Conservation (phyloP, 2,329 filamentous ascomycete species). For the Talaromyces islandicus region DNA sequence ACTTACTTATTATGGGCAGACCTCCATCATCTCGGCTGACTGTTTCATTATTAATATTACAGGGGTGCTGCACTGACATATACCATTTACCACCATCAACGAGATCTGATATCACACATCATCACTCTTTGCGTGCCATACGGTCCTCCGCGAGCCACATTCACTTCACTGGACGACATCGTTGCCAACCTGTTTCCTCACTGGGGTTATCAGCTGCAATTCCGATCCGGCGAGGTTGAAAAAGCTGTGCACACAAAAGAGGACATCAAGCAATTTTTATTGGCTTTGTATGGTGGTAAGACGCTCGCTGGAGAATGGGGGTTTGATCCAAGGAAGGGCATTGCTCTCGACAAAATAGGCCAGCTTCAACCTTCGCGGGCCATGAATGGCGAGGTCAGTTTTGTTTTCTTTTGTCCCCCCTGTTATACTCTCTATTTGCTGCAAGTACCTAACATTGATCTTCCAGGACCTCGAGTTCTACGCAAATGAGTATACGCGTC, state of each 20-base stretch:
- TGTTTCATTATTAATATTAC: not conserved
- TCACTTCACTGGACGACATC: constrained; percentile 53
- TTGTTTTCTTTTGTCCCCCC: too few relatives aligned
- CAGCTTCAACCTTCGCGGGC: constrained; percentile 53
- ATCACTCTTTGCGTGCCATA: constrained; percentile 81
- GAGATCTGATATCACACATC: constrained; percentile 64
- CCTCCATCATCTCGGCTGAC: not conserved
- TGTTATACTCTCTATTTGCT: not conserved
- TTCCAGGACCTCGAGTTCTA: constrained; percentile 67
- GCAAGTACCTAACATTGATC: not conserved
- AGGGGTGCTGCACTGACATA: constrained; percentile 74
- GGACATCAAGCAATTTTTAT: constrained; percentile 64
- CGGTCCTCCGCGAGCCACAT: constrained; percentile 47
- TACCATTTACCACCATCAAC: constrained; percentile 67
- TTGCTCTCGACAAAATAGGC: constrained; percentile 59
- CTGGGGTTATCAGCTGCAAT: constrained; percentile 79
- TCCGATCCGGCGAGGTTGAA: constrained; percentile 64
- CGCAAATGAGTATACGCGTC: constrained; percentile 61
- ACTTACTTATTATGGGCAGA: not conserved
- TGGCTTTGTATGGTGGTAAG: constrained; percentile 62
- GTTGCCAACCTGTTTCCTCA: constrained; percentile 56
- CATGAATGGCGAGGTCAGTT: constrained; percentile 53
- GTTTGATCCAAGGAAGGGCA: constrained; percentile 57
- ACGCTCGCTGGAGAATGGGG: constrained; percentile 50
- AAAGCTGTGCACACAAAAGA: constrained; percentile 50